These are phyloP conservation scores for Phytophthora tubulina DNA, from an alignment of 352 stramenopile species.

Conservation along the genomic window DNA sequence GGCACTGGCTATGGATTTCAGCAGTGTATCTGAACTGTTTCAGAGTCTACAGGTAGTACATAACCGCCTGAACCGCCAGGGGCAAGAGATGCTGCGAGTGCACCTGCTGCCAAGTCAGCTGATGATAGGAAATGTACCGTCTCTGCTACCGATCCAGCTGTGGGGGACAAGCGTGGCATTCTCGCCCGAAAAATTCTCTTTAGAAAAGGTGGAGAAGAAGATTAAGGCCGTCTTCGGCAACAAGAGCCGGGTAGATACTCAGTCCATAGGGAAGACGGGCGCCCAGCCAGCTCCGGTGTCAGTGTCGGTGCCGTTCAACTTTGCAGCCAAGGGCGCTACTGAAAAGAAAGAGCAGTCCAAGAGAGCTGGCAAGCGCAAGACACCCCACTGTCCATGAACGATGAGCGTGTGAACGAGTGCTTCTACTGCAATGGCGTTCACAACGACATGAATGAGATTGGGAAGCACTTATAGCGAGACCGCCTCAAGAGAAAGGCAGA, in stretches of 20 bases:
- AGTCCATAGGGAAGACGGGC: background rate
- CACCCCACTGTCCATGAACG: background rate
- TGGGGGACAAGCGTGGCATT: background rate
- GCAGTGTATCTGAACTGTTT: background rate
- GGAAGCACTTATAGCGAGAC: too few species aligned
- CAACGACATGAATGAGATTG: too few species aligned
- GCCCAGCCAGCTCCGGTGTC: background rate
- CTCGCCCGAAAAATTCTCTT: background rate
- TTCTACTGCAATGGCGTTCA: too few species aligned
- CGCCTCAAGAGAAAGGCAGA: too few species aligned
- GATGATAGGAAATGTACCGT: background rate
- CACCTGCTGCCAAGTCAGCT: background rate
- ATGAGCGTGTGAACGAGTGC: too few species aligned
- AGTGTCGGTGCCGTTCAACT: background rate
- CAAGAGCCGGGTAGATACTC: constrained; percentile 5
- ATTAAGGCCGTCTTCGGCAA: constrained; percentile 10
- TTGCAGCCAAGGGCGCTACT: background rate
- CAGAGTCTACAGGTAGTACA: background rate
- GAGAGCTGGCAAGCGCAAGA: constrained; percentile 3
- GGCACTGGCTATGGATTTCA: background rate
- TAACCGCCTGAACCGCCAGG: background rate
- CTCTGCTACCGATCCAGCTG: background rate
- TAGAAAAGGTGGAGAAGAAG: constrained; percentile 14
- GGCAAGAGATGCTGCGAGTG: background rate
- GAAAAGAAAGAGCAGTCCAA: constrained; percentile 1